Base-by-base conservation (phyloP, 2,329 filamentous ascomycete genomes). In the Alternaria metachromatica region DNA sequence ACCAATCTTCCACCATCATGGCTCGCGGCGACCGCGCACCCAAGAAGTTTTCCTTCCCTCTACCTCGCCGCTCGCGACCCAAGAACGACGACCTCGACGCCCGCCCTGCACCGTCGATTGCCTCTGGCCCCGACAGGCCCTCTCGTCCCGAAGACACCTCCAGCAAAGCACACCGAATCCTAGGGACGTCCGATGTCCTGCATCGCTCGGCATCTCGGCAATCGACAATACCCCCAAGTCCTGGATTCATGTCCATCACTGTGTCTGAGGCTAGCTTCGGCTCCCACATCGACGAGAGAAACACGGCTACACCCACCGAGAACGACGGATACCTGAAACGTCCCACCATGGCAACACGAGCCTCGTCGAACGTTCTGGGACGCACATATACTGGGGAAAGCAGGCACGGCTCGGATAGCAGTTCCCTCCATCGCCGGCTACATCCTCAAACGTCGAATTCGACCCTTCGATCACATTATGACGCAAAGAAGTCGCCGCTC, bases 381-480 rank as follows among this genome's bases (percentile, higher is more conserved):
- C 62, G 58, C 55, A 61, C 60, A 45, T 74, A 70, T 63, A 62
- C 66, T 28, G 69, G 60, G 8, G 72, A 71, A 45, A 72, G 68
- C 7, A 70, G 70, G 11, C 69, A 68, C 7, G 71, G 65, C 33
- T 78, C 79, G 1, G 70, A 75, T 49, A 68, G 71, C 59, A 80
- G 75, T 57, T 70, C 74, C 13, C 53, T 71, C 55, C 75, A 71
- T 65, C 66, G 72, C 44, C 72, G 70, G 23, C 60, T 80, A 45
- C 69, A 74, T 18, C 70, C 74, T 18, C 72, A 78, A 49, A 68
- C 71, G 12, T 83, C 80, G 9, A 80, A 72, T 58, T 79, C 78
- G 10, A 82, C 80, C 33, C 72, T 82, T 69, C 80, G 77, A 56
- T 82, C 81, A 30, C 79, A 82, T 65, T 82, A 83, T 71, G 81